phyloP scores from a whole-genome alignment of 2,329 filamentous ascomycete species.

The Westerdykella aurantiaca region DNA sequence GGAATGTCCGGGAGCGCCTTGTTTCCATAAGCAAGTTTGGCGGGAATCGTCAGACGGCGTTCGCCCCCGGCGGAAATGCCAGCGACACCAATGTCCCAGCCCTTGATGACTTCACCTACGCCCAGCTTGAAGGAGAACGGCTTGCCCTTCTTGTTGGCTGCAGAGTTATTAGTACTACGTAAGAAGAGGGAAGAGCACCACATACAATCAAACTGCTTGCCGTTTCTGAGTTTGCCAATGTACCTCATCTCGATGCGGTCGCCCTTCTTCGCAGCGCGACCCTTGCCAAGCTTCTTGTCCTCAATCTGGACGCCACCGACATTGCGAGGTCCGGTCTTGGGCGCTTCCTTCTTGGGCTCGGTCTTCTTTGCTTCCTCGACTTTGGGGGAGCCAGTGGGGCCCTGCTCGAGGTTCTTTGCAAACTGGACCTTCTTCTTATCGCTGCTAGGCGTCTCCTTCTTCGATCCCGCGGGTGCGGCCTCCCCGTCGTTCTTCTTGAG shows the following conservation, averaged over 20 bases:
- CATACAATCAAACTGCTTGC: slow-evolving; percentile 91
- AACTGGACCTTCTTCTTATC: slow-evolving; percentile 93
- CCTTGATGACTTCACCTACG: slow-evolving; percentile 94
- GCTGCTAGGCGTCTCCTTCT: slow-evolving; percentile 45
- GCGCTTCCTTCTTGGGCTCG: slow-evolving; percentile 47
- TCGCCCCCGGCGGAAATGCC: slow-evolving; percentile 94
- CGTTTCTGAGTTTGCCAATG: slow-evolving; percentile 89
- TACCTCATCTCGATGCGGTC: slow-evolving; percentile 92
- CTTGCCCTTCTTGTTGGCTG: slow-evolving; percentile 98
- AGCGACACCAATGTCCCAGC: slow-evolving; percentile 90
- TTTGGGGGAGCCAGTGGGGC: slow-evolving; percentile 62
- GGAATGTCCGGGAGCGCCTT: slow-evolving; percentile 80
- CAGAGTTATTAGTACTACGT: slow-evolving; percentile 14
- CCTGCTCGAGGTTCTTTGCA: slow-evolving; percentile 97
- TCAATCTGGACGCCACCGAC: slow-evolving; percentile 89
- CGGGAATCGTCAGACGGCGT: slow-evolving; percentile 83
- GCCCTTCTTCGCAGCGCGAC: slow-evolving; percentile 80
- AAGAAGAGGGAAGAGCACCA: slow-evolving; percentile 16
- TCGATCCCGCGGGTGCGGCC: slow-evolving; percentile 54
- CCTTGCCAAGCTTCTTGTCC: slow-evolving; percentile 86
- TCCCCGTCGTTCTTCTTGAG: slow-evolving; percentile 98
- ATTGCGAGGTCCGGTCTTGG: slow-evolving; percentile 60
- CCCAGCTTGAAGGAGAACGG: slow-evolving; percentile 96
- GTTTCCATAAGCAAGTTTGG: slow-evolving; percentile 83
- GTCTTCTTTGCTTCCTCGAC: slow-evolving; percentile 39